Percentiles rank a stretch among this genome's conserved stretches.
These are phyloP conservation scores for Sclerotinia sclerotiorum DNA, from an alignment of 2,329 filamentous ascomycete species.

Conservation along the genomic window DNA sequence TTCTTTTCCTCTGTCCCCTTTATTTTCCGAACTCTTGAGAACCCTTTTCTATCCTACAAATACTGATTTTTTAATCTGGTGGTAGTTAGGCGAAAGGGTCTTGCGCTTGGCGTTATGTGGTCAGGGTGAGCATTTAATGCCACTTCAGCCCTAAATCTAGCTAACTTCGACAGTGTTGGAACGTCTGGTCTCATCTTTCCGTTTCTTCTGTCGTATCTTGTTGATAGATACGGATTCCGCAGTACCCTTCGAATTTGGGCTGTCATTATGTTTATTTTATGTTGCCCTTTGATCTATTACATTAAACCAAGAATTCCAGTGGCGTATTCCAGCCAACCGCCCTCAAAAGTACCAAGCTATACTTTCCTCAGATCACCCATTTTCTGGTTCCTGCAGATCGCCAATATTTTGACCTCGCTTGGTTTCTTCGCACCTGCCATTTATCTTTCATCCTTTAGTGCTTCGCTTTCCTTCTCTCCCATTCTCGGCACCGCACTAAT, in stretches of 20 bases:
- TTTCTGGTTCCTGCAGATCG: slow-evolving; percentile 51
- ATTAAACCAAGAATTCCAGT: slow-evolving; percentile 56
- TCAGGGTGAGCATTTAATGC: slow-evolving; percentile 29
- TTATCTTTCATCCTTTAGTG: slow-evolving; percentile 53
- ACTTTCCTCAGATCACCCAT: slow-evolving; percentile 47
- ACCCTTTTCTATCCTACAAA: no score
- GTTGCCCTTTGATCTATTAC: slow-evolving; percentile 52
- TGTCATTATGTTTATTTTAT: slow-evolving; percentile 42
- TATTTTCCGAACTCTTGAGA: not conserved
- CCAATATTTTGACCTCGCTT: slow-evolving; percentile 53
- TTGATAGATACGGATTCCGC: slow-evolving; percentile 44
- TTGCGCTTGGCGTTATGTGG: slow-evolving; percentile 53
- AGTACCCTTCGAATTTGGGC: slow-evolving; percentile 45
- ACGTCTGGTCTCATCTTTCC: slow-evolving; percentile 38
- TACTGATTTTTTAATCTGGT: not conserved
- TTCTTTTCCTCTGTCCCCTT: not conserved
- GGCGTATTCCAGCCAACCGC: slow-evolving; percentile 20
- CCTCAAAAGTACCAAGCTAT: slow-evolving; percentile 21
- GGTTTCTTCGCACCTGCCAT: slow-evolving; percentile 57
- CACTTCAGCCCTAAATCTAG: not conserved
- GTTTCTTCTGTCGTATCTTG: slow-evolving; percentile 44
- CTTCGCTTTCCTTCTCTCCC: slow-evolving; percentile 44
- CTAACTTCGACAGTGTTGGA: slow-evolving; percentile 22
- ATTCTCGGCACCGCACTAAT: slow-evolving; percentile 49
- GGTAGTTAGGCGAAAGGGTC: slow-evolving; percentile 44